phyloP scores from a whole-genome alignment of 495 filamentous ascomycete genomes.

The Neurospora pannonica region DNA sequence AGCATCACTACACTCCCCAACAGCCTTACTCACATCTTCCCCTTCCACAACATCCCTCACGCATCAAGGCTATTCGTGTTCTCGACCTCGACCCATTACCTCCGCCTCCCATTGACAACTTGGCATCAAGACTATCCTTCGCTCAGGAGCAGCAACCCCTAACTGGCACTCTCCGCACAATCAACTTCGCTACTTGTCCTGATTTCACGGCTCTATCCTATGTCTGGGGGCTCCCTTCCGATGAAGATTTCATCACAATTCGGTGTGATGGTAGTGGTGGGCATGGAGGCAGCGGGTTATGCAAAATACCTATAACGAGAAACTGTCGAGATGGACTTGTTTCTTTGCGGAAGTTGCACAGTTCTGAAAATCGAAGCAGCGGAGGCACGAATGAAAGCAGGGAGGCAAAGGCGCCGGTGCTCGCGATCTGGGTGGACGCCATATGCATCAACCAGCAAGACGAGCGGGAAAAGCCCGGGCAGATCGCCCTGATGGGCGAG shows the following conservation, averaged over 20 bases:
- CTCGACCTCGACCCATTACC: neutral
- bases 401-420: neutral
- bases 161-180: slow-evolving; percentile 1
- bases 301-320: slow-evolving; percentile 1
- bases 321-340: slow-evolving; percentile 4
- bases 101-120: neutral
- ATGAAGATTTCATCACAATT: neutral
- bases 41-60: neutral
- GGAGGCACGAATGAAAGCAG: neutral
- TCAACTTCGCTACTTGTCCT: neutral
- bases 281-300: neutral
- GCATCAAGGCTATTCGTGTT: neutral
- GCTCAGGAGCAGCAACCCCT: neutral
- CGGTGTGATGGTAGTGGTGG: neutral
- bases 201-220: slow-evolving; percentile 4
- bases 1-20: neutral
- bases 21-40: neutral
- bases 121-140: neutral
- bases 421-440: too few species aligned
- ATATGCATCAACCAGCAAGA: slow-evolving; percentile 23
- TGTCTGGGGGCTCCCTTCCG: neutral
- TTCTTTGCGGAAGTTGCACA: neutral
- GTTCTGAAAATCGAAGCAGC: neutral
- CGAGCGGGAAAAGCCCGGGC: slow-evolving; percentile 17
- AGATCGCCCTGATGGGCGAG: too few species aligned